Evolutionary conservation across 116 monocot species (phyloP).

Genomic region (Cymodocea nodosa): DNA sequence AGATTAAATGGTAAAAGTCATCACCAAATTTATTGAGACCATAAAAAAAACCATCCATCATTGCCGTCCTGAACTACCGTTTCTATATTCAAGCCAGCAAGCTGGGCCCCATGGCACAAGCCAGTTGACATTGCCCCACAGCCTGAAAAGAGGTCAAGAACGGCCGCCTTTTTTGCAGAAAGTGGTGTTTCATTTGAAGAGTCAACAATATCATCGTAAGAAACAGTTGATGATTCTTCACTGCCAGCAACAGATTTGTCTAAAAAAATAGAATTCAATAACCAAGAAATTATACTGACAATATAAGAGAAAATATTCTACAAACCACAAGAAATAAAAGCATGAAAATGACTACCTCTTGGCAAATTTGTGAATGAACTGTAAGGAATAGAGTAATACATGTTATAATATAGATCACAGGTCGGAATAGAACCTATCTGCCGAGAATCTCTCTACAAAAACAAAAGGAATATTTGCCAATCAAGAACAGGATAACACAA

Average conservation of each 20-base stretch:
- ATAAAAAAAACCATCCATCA: background rate
- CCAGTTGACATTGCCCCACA: constrained; percentile 99
- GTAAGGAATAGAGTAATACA: constrained; percentile 53
- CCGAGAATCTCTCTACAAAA: constrained; percentile 7
- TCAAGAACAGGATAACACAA: background rate
- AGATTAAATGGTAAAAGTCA: background rate
- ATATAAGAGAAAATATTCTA: background rate
- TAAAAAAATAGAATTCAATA: background rate
- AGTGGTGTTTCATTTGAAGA: background rate
- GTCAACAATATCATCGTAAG: constrained; percentile 15
- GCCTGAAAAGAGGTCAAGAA: constrained; percentile 86
- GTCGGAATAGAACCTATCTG: constrained; percentile 19
- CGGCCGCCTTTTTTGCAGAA: background rate
- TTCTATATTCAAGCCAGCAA: constrained; percentile 53
- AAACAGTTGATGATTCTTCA: constrained; percentile 27
- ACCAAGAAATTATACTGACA: background rate
- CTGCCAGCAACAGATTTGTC: constrained; percentile 7
- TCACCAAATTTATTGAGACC: background rate
- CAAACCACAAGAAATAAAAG: background rate
- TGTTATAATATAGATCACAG: constrained; percentile 71
- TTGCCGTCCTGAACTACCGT: background rate
- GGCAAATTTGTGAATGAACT: constrained; percentile 48
- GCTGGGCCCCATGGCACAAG: constrained; percentile 61
- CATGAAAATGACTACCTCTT: constrained; percentile 9
- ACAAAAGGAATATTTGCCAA: constrained; percentile 1